Percentiles rank a stretch among this genome's conserved stretches.
phyloP scores from a whole-genome alignment of 2,329 filamentous ascomycete genomes.

The Colletotrichum orchidophilum region DNA sequence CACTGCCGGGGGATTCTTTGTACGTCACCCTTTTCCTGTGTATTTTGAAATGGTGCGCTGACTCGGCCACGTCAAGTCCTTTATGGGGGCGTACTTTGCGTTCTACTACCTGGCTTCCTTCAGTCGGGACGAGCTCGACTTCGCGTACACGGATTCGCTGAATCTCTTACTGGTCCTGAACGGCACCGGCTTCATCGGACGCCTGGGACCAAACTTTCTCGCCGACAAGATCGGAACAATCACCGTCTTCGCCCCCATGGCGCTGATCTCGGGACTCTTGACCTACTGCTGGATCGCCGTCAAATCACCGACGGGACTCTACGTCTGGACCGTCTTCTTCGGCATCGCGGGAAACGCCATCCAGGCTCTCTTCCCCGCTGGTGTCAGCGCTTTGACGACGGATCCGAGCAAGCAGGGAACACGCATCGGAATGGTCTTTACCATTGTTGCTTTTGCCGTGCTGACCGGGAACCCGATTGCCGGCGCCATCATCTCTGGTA shows the following conservation, averaged over 20 bases:
- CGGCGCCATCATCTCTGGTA: slow-evolving; percentile 56
- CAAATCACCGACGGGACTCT: slow-evolving; percentile 57
- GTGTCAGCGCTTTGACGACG: slow-evolving; percentile 62
- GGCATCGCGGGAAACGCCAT: slow-evolving; percentile 72
- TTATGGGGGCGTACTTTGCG: slow-evolving; percentile 64
- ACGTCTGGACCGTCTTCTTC: slow-evolving; percentile 70
- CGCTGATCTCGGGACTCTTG: slow-evolving; percentile 50
- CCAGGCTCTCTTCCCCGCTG: slow-evolving; percentile 73
- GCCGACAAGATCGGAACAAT: slow-evolving; percentile 68
- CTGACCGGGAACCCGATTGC: slow-evolving; percentile 62
- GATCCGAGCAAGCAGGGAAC: slow-evolving; percentile 63
- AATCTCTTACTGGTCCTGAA: slow-evolving; percentile 74
- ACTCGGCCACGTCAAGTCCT: slow-evolving; percentile 46
- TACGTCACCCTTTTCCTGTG: not conserved
- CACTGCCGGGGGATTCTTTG: slow-evolving; percentile 25
- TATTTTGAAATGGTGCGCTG: not conserved
- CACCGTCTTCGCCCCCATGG: slow-evolving; percentile 66
- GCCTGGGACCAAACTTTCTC: slow-evolving; percentile 65
- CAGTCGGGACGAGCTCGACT: slow-evolving; percentile 50
- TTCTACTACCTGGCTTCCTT: slow-evolving; percentile 68
- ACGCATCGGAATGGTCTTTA: slow-evolving; percentile 68
- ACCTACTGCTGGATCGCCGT: slow-evolving; percentile 70
- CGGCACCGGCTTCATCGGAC: slow-evolving; percentile 66
- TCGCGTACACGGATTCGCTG: slow-evolving; percentile 61
- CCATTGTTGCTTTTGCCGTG: slow-evolving; percentile 62